These are phyloP conservation scores for Cercospora sp. DNA, from an alignment of 2,329 filamentous ascomycete species.

Conservation along the genomic window DNA sequence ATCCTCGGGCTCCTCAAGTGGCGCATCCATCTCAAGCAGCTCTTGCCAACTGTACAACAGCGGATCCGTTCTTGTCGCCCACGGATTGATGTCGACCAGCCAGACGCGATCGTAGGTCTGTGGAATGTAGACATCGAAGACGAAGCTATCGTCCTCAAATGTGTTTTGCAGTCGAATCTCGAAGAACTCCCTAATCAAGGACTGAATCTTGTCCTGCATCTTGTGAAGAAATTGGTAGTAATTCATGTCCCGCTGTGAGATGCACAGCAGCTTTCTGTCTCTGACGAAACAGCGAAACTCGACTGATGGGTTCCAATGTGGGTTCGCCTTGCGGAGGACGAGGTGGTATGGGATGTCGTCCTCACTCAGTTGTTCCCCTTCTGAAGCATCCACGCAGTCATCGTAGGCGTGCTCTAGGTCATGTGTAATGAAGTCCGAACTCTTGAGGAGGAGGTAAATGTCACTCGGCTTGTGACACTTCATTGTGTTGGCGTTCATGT, in stretches of 20 bases:
- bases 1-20: slow-evolving; percentile 36
- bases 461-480: slow-evolving; percentile 88
- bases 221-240: slow-evolving; percentile 79
- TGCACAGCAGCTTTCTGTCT: slow-evolving; percentile 72
- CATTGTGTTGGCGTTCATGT: slow-evolving; percentile 87
- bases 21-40: slow-evolving; percentile 70
- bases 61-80: slow-evolving; percentile 85
- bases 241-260: slow-evolving; percentile 87
- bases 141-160: slow-evolving; percentile 81
- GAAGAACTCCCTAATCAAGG: slow-evolving; percentile 76
- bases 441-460: slow-evolving; percentile 90
- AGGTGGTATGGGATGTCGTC: slow-evolving; percentile 69
- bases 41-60: slow-evolving; percentile 89
- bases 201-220: slow-evolving; percentile 65
- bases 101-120: slow-evolving; percentile 71
- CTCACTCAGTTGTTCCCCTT: slow-evolving; percentile 32
- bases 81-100: slow-evolving; percentile 93
- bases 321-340: slow-evolving; percentile 81
- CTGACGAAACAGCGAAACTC: slow-evolving; percentile 97
- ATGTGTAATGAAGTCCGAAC: slow-evolving; percentile 90
- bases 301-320: slow-evolving; percentile 77
- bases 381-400: slow-evolving; percentile 55
- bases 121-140: slow-evolving; percentile 91
- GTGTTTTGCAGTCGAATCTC: slow-evolving; percentile 68
- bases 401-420: slow-evolving; percentile 93